phyloP scores from a whole-genome alignment of 2,329 filamentous ascomycete genomes.

The Colletotrichum tropicale region DNA sequence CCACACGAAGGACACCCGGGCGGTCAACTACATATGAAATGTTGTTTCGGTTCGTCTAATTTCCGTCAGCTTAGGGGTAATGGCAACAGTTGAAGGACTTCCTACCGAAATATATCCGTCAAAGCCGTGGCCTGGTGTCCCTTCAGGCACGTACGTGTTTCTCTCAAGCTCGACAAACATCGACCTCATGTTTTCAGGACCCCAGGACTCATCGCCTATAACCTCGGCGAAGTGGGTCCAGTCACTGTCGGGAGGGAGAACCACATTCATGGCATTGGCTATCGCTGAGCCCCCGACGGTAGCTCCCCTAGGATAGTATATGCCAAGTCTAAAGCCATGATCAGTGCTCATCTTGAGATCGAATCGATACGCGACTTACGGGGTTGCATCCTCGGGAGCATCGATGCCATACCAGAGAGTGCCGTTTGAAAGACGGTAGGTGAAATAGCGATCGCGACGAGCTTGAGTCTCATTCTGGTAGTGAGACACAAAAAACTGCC shows the following conservation, averaged over 20 bases:
- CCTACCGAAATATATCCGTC: constrained; percentile 46
- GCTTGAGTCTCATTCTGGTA: constrained; percentile 21
- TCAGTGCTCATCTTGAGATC: not conserved
- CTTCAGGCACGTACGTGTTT: constrained; percentile 44
- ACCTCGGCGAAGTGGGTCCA: constrained; percentile 51
- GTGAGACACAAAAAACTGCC: constrained; percentile 24
- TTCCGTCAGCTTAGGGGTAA: not conserved
- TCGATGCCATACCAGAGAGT: constrained; percentile 20
- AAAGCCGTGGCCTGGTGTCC: constrained; percentile 49
- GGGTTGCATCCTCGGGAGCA: constrained; percentile 20
- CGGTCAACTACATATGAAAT: not conserved
- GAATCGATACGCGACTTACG: not conserved
- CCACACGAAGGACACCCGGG: not conserved
- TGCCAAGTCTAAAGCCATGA: constrained; percentile 18
- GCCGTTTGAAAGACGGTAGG: constrained; percentile 19
- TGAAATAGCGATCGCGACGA: constrained; percentile 18
- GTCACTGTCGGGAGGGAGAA: constrained; percentile 54
- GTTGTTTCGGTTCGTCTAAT: constrained; percentile 25
- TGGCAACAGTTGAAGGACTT: too few species aligned
- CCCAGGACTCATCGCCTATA: constrained; percentile 57
- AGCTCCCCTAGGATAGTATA: constrained; percentile 30
- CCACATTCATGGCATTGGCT: constrained; percentile 44
- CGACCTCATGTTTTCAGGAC: constrained; percentile 51
- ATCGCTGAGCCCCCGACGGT: constrained; percentile 37
- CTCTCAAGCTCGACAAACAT: constrained; percentile 53